A percentile compares a stretch with the other conserved stretches of the same genome.
These are phyloP conservation scores for Orbilia oligospora DNA, from an alignment of 2,329 filamentous ascomycete species.

Conservation along the genomic window DNA sequence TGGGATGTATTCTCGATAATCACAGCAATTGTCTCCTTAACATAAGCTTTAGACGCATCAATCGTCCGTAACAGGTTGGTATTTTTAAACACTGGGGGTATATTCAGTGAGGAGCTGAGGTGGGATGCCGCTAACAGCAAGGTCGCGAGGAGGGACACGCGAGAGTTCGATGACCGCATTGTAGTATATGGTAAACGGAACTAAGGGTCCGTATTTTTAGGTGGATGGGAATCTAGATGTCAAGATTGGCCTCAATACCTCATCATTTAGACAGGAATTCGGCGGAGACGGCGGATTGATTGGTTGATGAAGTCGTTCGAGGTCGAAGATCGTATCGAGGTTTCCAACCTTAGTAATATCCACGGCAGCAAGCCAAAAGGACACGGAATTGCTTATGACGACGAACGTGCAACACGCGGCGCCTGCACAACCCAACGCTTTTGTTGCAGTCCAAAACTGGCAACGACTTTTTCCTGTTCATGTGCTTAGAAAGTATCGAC, in stretches of 20 bases:
- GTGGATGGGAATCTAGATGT: constrained; percentile 23
- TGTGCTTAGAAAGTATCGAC: too few relatives aligned
- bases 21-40: constrained; percentile 92
- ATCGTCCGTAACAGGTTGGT: constrained; percentile 89
- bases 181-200: constrained; percentile 23
- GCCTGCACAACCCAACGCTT: constrained; percentile 31
- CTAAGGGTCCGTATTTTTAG: constrained; percentile 1
- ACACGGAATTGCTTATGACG: constrained; percentile 60
- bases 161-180: constrained; percentile 55
- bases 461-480: constrained; percentile 21
- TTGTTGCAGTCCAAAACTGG: constrained; percentile 50
- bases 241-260: constrained; percentile 56
- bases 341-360: constrained; percentile 5
- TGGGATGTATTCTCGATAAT: constrained; percentile 88
- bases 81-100: constrained; percentile 93
- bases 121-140: constrained; percentile 60
- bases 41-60: constrained; percentile 93
- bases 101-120: constrained; percentile 75
- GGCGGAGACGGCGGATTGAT: constrained; percentile 23
- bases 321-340: constrained; percentile 4
- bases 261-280: constrained; percentile 36
- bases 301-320: constrained; percentile 40
- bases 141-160: constrained; percentile 59
- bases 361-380: constrained; percentile 45
- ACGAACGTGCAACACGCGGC: constrained; percentile 59